A percentile compares a stretch with the other conserved stretches of the same genome.
Conservation (phyloP, 108 stramenopile species). For the Epithemia pelagica region DNA sequence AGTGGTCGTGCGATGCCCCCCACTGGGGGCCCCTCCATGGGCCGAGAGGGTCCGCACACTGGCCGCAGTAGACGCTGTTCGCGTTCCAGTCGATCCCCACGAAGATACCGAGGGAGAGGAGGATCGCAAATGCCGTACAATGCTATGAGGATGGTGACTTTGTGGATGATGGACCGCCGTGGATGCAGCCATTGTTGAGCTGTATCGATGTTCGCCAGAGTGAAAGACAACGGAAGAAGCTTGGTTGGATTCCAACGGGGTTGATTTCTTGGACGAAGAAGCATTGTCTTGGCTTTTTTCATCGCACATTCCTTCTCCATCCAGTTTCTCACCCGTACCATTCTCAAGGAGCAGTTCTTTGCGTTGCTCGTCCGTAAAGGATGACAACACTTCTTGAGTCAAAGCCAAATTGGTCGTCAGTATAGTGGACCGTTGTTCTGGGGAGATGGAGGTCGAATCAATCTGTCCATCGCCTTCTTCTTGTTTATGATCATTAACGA, state of each 20-base stretch:
- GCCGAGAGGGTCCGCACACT: background rate
- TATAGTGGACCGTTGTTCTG: no score
- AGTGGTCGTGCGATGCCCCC: background rate
- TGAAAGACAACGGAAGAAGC: background rate
- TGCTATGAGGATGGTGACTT: constrained; percentile 16
- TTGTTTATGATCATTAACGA: no score
- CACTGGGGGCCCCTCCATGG: no score
- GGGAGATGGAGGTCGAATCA: no score
- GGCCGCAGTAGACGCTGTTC: constrained; percentile 4
- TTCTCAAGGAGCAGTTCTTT: background rate
- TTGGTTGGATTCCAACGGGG: background rate
- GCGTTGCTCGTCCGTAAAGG: background rate
- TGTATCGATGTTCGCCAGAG: background rate
- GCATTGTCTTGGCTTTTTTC: background rate
- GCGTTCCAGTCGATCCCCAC: constrained; percentile 6
- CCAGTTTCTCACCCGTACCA: no score
- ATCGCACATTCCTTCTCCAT: no score
- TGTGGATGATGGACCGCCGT: no score
- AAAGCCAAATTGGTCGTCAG: no score
- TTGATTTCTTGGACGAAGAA: background rate
- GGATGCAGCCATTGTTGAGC: no score
- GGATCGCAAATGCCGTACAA: constrained; percentile 42
- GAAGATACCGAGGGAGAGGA: constrained; percentile 33
- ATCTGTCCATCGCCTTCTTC: no score
- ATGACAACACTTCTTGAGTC: background rate